Base-by-base conservation (phyloP, 179 eudicot species). In the Beta corolliflora region DNA sequence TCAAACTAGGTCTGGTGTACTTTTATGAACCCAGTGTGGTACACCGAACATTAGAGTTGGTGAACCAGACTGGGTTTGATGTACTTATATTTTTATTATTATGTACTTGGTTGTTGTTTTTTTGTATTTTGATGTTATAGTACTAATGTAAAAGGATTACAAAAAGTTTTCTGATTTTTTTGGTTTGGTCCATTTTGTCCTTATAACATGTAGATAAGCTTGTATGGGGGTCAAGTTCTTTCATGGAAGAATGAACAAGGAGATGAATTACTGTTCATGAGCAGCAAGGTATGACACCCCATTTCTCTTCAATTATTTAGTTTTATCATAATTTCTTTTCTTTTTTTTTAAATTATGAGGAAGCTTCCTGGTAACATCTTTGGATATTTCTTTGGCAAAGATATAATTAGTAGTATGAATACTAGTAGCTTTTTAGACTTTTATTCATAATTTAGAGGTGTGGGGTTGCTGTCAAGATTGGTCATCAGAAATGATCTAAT, bases 141-240 rank as follows among this genome's bases (percentile, higher is more conserved):
- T n/a, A n/a, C n/a, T n/a, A n/a, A n/a, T n/a, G n/a, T 45, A 53
- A 45, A 18, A 46, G 19, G 0, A 0, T 19, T 0, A 70, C 45
- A 9, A 69, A 25, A 29, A 10, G 0, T 23, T 8, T 66, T 16
- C 2, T 13, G 18, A 44, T 16, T 41, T 48, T 56, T 41, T 46
- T n/a, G 7, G 31, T 83, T 71, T 67, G 25, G 12, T 48, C 13
- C 15, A 21, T 21, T 71, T 31, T 68, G 21, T 61, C 50, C 1
- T 74, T 23, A 12, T 18, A 15, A 7, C 70, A 53, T 87, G 72
- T 88, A 94, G 98, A 88, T 93, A 83, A 93, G 97, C 89, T 86
- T 93, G 86, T 90, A 92, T 85, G 98, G 98, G 53, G 98, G 97
- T 67, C 98, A 95, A 83, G 94, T 95, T 79, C 90, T 92, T 64